Evolutionary conservation across 2,329 filamentous ascomycete genomes (phyloP).

Genomic region (Gaeumannomyces tritici): DNA sequence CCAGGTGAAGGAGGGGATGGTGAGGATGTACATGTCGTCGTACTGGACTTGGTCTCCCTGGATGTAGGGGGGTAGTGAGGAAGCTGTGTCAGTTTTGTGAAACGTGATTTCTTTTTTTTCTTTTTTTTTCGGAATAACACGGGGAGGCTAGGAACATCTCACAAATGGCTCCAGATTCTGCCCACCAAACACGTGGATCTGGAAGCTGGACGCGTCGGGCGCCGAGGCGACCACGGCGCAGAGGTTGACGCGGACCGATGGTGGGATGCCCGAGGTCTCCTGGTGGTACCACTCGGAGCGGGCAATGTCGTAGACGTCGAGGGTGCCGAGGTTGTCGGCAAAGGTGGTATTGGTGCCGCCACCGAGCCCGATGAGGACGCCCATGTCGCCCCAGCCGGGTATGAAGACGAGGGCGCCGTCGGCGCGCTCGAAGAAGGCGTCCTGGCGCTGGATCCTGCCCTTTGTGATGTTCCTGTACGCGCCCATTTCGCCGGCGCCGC

Average conservation of each 20-base stretch:
- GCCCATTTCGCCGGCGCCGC: constrained; percentile 48
- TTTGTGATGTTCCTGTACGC: constrained; percentile 66
- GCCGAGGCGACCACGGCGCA: constrained; percentile 61
- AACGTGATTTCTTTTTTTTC: too few relatives aligned
- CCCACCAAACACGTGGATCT: constrained; percentile 70
- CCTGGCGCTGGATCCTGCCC: constrained; percentile 55
- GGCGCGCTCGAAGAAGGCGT: constrained; percentile 62
- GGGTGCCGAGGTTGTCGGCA: constrained; percentile 37
- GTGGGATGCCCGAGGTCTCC: constrained; percentile 48
- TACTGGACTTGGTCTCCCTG: constrained; percentile 45
- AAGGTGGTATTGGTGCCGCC: constrained; percentile 56
- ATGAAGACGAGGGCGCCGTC: constrained; percentile 66
- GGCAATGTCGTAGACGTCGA: constrained; percentile 72
- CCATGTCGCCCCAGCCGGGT: constrained; percentile 62
- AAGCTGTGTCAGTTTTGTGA: not conserved
- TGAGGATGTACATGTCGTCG: constrained; percentile 66
- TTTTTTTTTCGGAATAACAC: too few relatives aligned
- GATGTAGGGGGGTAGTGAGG: constrained; percentile 4
- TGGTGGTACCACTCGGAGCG: constrained; percentile 66
- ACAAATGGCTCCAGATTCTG: constrained; percentile 60
- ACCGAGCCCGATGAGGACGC: constrained; percentile 62
- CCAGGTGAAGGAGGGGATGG: constrained; percentile 65
- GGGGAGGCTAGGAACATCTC: constrained; percentile 10
- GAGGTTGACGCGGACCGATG: constrained; percentile 60
- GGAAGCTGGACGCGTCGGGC: constrained; percentile 64